Conservation (phyloP, 2,329 filamentous ascomycete species). For the Pseudocercospora cruenta region DNA sequence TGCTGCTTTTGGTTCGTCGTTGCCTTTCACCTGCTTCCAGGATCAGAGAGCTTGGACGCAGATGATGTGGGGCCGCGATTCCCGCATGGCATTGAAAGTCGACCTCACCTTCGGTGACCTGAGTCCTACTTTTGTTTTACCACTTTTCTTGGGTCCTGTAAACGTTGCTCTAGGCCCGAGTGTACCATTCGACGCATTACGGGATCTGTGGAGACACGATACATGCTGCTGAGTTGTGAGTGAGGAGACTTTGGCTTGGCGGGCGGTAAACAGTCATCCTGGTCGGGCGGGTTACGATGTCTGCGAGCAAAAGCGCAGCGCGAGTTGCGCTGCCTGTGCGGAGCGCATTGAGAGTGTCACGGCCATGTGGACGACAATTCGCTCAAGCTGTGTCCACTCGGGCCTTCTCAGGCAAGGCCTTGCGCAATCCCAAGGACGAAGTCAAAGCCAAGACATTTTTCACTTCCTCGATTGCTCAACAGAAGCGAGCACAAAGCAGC, state of each 20-base stretch:
- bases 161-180: background rate
- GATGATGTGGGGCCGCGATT: background rate
- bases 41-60: background rate
- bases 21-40: background rate
- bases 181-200: background rate
- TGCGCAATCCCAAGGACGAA: slow-evolving; percentile 16
- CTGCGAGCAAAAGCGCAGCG: slow-evolving; percentile 19
- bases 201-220: background rate
- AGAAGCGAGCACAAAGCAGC: slow-evolving; percentile 33
- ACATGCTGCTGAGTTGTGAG: background rate
- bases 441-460: slow-evolving; percentile 25
- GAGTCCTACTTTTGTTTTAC: background rate
- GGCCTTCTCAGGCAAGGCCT: slow-evolving; percentile 12
- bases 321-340: slow-evolving; percentile 19
- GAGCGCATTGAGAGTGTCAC: slow-evolving; percentile 10
- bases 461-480: slow-evolving; percentile 24
- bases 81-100: background rate
- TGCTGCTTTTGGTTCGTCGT: background rate
- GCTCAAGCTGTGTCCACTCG: slow-evolving; percentile 3
- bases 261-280: slow-evolving; percentile 10
- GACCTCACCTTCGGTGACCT: background rate
- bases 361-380: background rate
- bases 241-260: background rate
- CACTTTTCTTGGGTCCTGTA: background rate
- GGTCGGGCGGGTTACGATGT: slow-evolving; percentile 17